A percentile compares a stretch with the other conserved stretches of the same genome.
Conservation (phyloP, 2,329 filamentous ascomycete genomes). For the Scleromitrula shiraiana region DNA sequence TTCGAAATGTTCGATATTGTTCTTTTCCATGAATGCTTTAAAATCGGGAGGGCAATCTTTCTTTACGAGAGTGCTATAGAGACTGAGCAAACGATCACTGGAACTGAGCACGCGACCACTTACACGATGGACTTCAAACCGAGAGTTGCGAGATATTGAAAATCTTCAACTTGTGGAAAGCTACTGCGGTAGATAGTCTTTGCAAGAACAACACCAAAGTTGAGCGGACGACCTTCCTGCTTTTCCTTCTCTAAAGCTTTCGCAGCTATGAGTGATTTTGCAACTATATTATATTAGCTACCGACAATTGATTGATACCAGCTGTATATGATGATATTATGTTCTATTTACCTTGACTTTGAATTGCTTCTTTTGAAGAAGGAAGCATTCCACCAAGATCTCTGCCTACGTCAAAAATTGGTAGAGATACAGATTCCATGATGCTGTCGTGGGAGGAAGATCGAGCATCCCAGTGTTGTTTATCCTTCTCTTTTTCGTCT, state of each 20-base stretch:
- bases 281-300: slow-evolving; percentile 14
- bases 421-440: slow-evolving; percentile 3
- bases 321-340: background rate
- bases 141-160: slow-evolving; percentile 58
- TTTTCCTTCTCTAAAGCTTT: slow-evolving; percentile 14
- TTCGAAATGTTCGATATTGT: slow-evolving; percentile 63
- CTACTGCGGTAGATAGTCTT: slow-evolving; percentile 70
- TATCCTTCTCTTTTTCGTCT: slow-evolving; percentile 11
- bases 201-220: slow-evolving; percentile 68
- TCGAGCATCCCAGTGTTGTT: slow-evolving; percentile 2
- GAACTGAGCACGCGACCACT: slow-evolving; percentile 26
- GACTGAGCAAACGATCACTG: slow-evolving; percentile 12
- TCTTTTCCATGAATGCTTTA: slow-evolving; percentile 52
- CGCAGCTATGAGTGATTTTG: slow-evolving; percentile 11
- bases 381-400: slow-evolving; percentile 14
- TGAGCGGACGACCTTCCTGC: slow-evolving; percentile 42
- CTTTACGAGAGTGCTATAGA: slow-evolving; percentile 50
- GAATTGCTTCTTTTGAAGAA: slow-evolving; percentile 12
- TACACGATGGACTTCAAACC: slow-evolving; percentile 74
- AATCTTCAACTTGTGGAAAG: slow-evolving; percentile 66
- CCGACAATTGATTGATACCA: background rate
- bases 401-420: slow-evolving; percentile 14
- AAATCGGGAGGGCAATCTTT: slow-evolving; percentile 50
- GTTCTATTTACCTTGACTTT: slow-evolving; percentile 16
- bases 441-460: slow-evolving; percentile 5